Conservation (phyloP, 2,329 filamentous ascomycete genomes). For the Raffaelea deltoideospora region DNA sequence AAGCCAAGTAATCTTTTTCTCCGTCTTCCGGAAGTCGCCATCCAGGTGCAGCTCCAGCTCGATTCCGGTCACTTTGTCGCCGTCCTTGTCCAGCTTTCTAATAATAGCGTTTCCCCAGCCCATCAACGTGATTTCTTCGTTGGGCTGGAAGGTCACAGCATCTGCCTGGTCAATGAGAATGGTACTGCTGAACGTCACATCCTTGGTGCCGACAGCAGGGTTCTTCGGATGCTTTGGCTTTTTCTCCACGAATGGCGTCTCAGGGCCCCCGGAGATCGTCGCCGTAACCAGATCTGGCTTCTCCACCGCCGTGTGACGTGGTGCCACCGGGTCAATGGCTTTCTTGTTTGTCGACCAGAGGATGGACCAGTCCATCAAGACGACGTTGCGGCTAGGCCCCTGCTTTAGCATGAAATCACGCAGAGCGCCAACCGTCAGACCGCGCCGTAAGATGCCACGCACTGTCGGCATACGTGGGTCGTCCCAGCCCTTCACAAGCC, state of each 20-base stretch:
- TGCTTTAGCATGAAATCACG: slow-evolving; percentile 76
- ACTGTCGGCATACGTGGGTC: slow-evolving; percentile 70
- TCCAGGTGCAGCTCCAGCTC: slow-evolving; percentile 79
- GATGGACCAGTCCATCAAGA: slow-evolving; percentile 68
- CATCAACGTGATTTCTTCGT: slow-evolving; percentile 93
- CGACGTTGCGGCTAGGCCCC: slow-evolving; percentile 70
- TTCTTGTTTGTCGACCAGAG: slow-evolving; percentile 68
- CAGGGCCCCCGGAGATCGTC: slow-evolving; percentile 49
- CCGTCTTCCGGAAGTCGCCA: slow-evolving; percentile 86
- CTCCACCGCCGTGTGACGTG: slow-evolving; percentile 58
- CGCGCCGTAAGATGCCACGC: slow-evolving; percentile 33
- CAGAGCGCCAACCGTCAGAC: slow-evolving; percentile 64
- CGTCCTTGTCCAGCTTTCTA: slow-evolving; percentile 33
- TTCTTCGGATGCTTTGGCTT: slow-evolving; percentile 88
- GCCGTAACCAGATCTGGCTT: slow-evolving; percentile 58
- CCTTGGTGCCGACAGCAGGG: slow-evolving; percentile 67
- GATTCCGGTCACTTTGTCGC: slow-evolving; percentile 49
- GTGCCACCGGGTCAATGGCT: slow-evolving; percentile 62
- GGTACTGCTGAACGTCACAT: slow-evolving; percentile 61
- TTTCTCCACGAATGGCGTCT: slow-evolving; percentile 49
- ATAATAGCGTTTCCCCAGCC: slow-evolving; percentile 88
- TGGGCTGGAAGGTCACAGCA: slow-evolving; percentile 61
- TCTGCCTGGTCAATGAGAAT: slow-evolving; percentile 80
- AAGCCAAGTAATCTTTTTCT: slow-evolving; percentile 95
- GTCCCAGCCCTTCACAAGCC: slow-evolving; percentile 71